These are phyloP conservation scores for Candida suzukii DNA, from an alignment of 805 yeast species.

Conservation along the genomic window DNA sequence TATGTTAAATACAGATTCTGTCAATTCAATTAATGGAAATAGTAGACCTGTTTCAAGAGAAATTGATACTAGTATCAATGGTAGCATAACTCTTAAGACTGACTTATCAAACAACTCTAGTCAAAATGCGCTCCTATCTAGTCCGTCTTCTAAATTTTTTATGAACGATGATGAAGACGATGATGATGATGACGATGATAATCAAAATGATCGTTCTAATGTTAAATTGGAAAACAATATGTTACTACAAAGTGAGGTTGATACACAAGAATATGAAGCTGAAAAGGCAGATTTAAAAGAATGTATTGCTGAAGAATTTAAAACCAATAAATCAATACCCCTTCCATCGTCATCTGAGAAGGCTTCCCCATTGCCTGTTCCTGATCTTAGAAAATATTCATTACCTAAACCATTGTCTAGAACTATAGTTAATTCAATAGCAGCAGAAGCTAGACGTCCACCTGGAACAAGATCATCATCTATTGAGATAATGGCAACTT, in stretches of 20 bases:
- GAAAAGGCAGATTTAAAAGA: background rate
- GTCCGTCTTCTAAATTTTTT: background rate
- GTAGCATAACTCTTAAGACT: too few species aligned
- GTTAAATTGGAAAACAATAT: background rate
- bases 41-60: too few species aligned
- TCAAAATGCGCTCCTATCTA: background rate
- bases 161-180: constrained; percentile 1
- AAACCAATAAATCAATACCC: too few species aligned
- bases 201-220: background rate
- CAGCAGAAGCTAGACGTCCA: background rate
- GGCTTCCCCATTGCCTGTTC: background rate
- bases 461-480: background rate
- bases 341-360: background rate
- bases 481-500: background rate
- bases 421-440: background rate
- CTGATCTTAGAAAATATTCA: background rate
- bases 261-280: background rate
- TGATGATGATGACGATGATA: constrained; percentile 1
- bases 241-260: background rate
- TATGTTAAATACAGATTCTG: too few species aligned
- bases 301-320: background rate
- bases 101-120: background rate
- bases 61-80: too few species aligned
- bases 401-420: background rate
- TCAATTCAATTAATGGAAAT: too few species aligned